Percentiles rank a stretch among this genome's conserved stretches.
phyloP scores from a whole-genome alignment of 2,329 filamentous ascomycete genomes.

The Thielaviopsis musarum region DNA sequence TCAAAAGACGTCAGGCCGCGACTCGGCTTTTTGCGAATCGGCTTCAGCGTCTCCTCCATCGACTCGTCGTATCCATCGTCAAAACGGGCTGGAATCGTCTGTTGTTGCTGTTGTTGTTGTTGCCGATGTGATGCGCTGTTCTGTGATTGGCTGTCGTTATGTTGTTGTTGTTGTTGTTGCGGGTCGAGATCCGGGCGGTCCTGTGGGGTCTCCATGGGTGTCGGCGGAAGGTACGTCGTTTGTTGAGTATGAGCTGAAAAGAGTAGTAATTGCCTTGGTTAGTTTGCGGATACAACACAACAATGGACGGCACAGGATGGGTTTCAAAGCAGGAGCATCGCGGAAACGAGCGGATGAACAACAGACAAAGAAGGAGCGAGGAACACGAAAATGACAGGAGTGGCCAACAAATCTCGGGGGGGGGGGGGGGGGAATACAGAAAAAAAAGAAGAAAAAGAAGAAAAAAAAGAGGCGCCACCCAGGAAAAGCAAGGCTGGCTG shows the following conservation, averaged over 20 bases:
- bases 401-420: background rate
- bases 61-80: conserved; percentile 46
- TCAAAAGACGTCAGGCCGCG: conserved; percentile 38
- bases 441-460: background rate
- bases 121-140: background rate
- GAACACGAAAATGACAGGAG: background rate
- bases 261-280: background rate
- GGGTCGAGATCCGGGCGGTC: conserved; percentile 7
- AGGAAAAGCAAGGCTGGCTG: background rate
- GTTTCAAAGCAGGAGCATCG: background rate
- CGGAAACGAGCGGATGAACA: background rate
- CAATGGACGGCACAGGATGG: too few relatives aligned
- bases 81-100: conserved; percentile 32
- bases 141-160: background rate
- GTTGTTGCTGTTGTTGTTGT: conserved; percentile 16
- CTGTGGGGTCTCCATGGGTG: conserved; percentile 45
- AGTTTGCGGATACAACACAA: background rate
- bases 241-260: conserved; percentile 3
- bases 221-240: conserved; percentile 50
- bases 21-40: conserved; percentile 24
- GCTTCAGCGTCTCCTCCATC: conserved; percentile 50
- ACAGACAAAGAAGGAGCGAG: background rate
- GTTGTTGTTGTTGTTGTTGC: conserved; percentile 2
- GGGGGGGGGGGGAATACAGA: background rate
- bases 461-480: too few relatives aligned